Base-by-base conservation (phyloP, 140 eudicot genomes). In the Senecio squalidus region DNA sequence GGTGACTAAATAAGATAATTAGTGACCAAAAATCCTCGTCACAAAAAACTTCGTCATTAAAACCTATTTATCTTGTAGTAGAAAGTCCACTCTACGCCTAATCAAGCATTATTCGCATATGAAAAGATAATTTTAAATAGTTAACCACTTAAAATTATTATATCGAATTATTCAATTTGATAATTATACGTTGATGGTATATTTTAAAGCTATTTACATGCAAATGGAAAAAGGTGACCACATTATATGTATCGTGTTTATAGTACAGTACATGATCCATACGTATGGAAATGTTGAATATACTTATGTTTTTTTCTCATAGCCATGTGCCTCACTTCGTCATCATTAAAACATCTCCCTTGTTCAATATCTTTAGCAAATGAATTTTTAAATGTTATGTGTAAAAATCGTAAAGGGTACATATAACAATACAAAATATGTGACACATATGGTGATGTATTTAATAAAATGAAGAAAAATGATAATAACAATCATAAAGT, bases 231-330 rank as follows among this genome's bases (percentile, higher is more conserved):
- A 46, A 1, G 11, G 30, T 47, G 49, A 34, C 36, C 50, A 63
- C 38, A 26, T 63, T 63, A 49, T 21, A 49, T 49, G 49, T 48
- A 29, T 48, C 23, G 34, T 8, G 59, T 49, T 11, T 49, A 33
- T 48, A 27, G 59, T 33, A 48, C 59, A 63, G 23, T 63, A 59
- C 69, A 63, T 63, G 60, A 20, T 21, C 25, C 59, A 33, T 63
- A 31, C 48, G 58, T 33, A 48, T 30, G 30, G 14, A 47, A 46
- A 62, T 62, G 69, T 34, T 33, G 38, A 58, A 49, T 39, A 63
- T 63, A 49, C 45, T n/a, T n/a, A n/a, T n/a, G n/a, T n/a, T n/a
- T n/a, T n/a, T 24, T 10, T 48, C 21, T 49, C 26, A 36, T 22
- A 10, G 58, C 58, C 69, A 63, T 63, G 69, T 62, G 69, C 44